Conservation (phyloP, 2,329 filamentous ascomycete species). For the Xylaria sp. region DNA sequence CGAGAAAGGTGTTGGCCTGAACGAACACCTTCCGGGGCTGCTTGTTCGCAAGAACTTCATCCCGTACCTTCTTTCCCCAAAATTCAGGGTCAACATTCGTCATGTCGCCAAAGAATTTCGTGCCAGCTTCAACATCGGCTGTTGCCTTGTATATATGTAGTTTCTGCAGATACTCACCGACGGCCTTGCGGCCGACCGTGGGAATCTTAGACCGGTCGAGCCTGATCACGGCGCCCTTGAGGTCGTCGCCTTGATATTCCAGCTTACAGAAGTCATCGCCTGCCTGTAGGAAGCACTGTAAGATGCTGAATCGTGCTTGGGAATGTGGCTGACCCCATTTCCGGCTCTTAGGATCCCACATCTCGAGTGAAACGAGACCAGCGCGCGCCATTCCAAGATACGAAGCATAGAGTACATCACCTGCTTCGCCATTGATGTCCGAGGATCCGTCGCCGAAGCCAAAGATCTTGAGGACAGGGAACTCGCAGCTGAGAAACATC, state of each 20-base stretch:
- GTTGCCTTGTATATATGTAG: conserved; percentile 93
- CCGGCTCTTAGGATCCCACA: conserved; percentile 90
- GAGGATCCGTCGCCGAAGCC: conserved; percentile 83
- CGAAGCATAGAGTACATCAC: conserved; percentile 86
- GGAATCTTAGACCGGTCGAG: conserved; percentile 89
- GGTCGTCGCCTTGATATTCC: conserved; percentile 75
- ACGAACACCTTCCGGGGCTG: conserved; percentile 92
- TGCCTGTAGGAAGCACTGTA: conserved; percentile 83
- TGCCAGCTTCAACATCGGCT: conserved; percentile 82
- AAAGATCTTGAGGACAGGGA: conserved; percentile 88
- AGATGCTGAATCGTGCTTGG: conserved; percentile 89
- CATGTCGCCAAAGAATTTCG: conserved; percentile 83
- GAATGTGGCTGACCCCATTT: conserved; percentile 96
- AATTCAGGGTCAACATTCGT: conserved; percentile 84
- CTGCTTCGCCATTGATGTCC: conserved; percentile 80
- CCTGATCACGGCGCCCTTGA: conserved; percentile 83
- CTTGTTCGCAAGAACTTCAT: conserved; percentile 79
- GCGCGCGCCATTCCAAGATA: conserved; percentile 95
- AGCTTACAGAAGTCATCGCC: conserved; percentile 89
- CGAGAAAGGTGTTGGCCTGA: conserved; percentile 86
- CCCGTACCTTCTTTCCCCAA: conserved; percentile 83
- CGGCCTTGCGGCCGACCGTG: conserved; percentile 80
- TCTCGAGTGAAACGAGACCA: conserved; percentile 88
- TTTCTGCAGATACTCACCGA: conserved; percentile 89
- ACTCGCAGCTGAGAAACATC: conserved; percentile 90